A percentile compares a stretch with the other conserved stretches of the same genome.
These are phyloP conservation scores for Tardiomyces depauwii DNA, from an alignment of 1,139 yeast species.

Conservation along the genomic window DNA sequence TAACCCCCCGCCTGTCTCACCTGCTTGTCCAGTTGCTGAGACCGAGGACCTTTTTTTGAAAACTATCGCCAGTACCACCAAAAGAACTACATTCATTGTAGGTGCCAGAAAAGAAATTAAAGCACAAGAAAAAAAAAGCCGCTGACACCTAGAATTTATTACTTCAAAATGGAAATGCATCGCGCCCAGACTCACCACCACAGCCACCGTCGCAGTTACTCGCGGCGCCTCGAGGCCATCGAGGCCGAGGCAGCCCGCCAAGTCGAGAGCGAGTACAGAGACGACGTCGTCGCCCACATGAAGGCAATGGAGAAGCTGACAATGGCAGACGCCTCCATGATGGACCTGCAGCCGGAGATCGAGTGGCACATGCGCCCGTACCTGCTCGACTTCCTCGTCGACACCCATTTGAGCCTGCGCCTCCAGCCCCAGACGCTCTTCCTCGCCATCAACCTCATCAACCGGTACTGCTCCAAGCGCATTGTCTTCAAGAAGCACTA, in stretches of 20 bases:
- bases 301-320: constrained; percentile 21
- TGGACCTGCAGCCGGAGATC: constrained; percentile 86
- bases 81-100: no score
- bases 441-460: constrained; percentile 70
- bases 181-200: not conserved
- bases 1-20: no score
- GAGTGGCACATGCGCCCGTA: constrained; percentile 93
- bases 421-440: constrained; percentile 78
- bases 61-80: no score
- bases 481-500: constrained; percentile 88
- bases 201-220: not conserved
- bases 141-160: no score
- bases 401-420: constrained; percentile 66
- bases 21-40: no score
- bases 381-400: constrained; percentile 70
- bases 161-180: not conserved
- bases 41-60: no score
- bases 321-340: constrained; percentile 42
- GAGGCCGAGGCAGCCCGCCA: constrained; percentile 12
- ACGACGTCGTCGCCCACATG: constrained; percentile 26
- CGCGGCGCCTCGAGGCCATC: not conserved
- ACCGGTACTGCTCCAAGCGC: constrained; percentile 85
- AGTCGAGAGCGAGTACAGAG: constrained; percentile 23
- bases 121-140: no score
- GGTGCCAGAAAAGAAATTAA: no score